Evolutionary conservation across 345 rosid species (phyloP), one percentile per base, ranked within the genome.

Genomic region (Brassica napus): DNA sequence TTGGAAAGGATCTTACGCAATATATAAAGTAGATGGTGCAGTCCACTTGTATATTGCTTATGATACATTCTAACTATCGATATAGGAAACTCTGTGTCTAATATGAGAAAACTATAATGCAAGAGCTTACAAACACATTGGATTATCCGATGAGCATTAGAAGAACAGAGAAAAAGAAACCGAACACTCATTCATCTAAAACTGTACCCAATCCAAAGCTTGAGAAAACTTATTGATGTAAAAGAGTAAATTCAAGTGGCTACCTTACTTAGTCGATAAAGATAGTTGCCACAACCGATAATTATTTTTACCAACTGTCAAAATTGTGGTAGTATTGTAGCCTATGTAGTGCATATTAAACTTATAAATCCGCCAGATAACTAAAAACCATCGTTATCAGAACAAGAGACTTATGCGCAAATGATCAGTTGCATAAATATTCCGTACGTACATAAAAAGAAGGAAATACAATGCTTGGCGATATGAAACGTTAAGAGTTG

Each of bases 401-500:
- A 76, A 31, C 1, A 28, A 37, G 59, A 28, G 32, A 28, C 32
- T 47, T 42, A 30, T 67, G 31, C 42, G 9, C 59, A 60, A 30
- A 42, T 30, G 14, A 4, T 69, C 15, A 30, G 34, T 18, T 76
- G 52, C n/a, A 77, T 60, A 4, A 16, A 57, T 28, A 68, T 69
- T 69, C 69, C 74, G 61, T 60, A 68, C 74, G 61, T 44, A 18
- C 54, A 69, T 49, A 31, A 62, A 69, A 60, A 62, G 74, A 77
- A 44, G 63, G 61, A 60, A 59, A 15, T 42, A 37, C 24, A 31
- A 31, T 16, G 37, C 35, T 60, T 69, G 52, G 37, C 28, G 11
- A 60, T 18, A 44, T 28, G 69, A 77, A 77, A 77, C 74, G n/a
- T 61, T 63, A 63, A 8, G 68, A 63, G 68, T 63, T 63, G 68